Base-by-base conservation (phyloP, 371 early-diverging fungal genomes). In the Mucor indicus region DNA sequence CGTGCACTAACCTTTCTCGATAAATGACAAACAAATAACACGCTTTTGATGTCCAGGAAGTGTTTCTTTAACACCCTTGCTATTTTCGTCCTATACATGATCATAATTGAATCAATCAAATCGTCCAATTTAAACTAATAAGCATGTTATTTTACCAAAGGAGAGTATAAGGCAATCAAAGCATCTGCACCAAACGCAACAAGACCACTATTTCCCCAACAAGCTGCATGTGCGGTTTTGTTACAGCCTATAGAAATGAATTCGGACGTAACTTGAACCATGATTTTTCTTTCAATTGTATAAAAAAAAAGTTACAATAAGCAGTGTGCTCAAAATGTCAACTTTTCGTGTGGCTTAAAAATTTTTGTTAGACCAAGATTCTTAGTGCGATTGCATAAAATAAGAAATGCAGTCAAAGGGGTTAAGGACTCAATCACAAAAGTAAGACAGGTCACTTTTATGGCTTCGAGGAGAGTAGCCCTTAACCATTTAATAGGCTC, bases 1-100 rank as follows among this genome's bases (percentile, higher is more conserved):
- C n/a, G 12, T 11, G 1, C 13, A 1, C 11, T 32, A 62, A 71
- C 85, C 84, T 53, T 78, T 53, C 53, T 84, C 75, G 22, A 89
- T 60, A 65, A 89, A 91, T 5, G 77, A 73, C 2, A 89, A 83
- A 54, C 90, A 86, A 64, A 86, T 91, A 27, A 95, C 93, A 31
- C 88, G 80, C 17, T 67, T 81, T n/a, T 63, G 80, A 51, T 95
- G 94, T 4, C 93, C 95, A 4, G 72, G 79, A 10, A 93, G 67
- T 11, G 94, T 90, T 6, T 72, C 62, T 1, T 54, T 50, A 9
- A 91, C 69, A 0, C 91, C 90, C 29, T 55, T 52, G 39, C 61
- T 65, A 15, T 53, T 32, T 10, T 64, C 39, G 46, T 86, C 76
- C 85, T 86, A 45, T 31, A 24, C 4, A 25, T 16, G 11, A n/a